phyloP scores from a whole-genome alignment of 805 yeast species.

The Metschnikowia matae region DNA sequence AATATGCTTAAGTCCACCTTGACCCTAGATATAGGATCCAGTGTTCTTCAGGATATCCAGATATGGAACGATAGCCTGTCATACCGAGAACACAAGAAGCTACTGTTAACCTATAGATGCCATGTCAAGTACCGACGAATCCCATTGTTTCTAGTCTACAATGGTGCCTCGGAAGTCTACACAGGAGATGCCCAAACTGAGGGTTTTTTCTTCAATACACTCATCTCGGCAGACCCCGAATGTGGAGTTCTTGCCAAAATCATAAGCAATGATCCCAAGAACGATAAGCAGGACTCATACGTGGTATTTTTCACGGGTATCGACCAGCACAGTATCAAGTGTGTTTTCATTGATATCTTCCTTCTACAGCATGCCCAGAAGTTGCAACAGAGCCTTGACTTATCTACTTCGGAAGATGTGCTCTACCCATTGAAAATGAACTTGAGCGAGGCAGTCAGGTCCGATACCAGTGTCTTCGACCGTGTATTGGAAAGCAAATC shows the following conservation, averaged over 20 bases:
- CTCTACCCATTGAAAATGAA: slow-evolving; percentile 6
- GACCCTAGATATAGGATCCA: slow-evolving; percentile 7
- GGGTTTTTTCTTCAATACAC: slow-evolving; percentile 8
- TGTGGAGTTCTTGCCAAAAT: slow-evolving; percentile 12
- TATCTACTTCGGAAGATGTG: background rate
- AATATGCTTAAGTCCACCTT: slow-evolving; percentile 11
- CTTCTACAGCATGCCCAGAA: slow-evolving; percentile 11
- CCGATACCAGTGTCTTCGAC: slow-evolving; percentile 30
- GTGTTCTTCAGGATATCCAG: slow-evolving; percentile 13
- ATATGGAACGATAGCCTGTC: slow-evolving; percentile 10
- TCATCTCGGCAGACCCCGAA: slow-evolving; percentile 2
- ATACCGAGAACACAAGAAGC: background rate
- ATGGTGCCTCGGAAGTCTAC: slow-evolving; percentile 17
- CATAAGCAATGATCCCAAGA: background rate
- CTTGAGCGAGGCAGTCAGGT: slow-evolving; percentile 2
- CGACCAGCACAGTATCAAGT: slow-evolving; percentile 10
- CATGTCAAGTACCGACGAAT: slow-evolving; percentile 11
- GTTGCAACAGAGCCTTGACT: background rate
- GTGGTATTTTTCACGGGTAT: slow-evolving; percentile 25
- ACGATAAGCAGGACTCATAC: slow-evolving; percentile 11
- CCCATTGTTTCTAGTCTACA: slow-evolving; percentile 15
- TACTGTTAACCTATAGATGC: slow-evolving; percentile 3
- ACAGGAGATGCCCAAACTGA: slow-evolving; percentile 12
- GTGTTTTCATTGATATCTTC: slow-evolving; percentile 20
- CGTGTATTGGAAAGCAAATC: slow-evolving; percentile 29